These are phyloP conservation scores for Ensete ventricosum DNA, from an alignment of 176 grass and related monocot genomes.

Conservation along the genomic window DNA sequence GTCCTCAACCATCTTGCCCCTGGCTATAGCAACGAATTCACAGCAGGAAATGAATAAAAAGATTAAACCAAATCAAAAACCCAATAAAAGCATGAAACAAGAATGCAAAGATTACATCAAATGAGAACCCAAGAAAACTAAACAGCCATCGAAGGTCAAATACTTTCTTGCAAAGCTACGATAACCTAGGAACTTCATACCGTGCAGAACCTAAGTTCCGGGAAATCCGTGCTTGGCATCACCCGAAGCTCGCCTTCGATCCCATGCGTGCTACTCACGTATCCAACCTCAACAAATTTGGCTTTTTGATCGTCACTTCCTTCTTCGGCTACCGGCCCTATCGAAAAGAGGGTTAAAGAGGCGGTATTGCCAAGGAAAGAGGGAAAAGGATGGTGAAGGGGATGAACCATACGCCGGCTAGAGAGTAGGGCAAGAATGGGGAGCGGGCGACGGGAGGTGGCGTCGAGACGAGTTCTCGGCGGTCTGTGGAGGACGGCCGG, in stretches of 20 bases:
- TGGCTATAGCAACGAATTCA: slow-evolving; percentile 30
- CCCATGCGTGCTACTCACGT: slow-evolving; percentile 55
- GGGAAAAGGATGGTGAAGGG: not conserved
- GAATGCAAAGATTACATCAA: not conserved
- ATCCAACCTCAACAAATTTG: slow-evolving; percentile 51
- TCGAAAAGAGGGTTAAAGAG: not conserved
- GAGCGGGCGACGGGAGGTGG: slow-evolving; percentile 6
- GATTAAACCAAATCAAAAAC: slow-evolving; percentile 1
- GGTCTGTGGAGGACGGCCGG: not conserved
- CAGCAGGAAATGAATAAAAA: not conserved
- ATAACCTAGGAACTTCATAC: slow-evolving; percentile 19
- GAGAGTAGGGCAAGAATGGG: slow-evolving; percentile 13
- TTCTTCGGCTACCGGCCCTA: slow-evolving; percentile 12
- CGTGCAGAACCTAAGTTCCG: slow-evolving; percentile 68
- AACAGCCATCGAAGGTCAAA: not conserved
- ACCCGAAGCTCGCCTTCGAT: slow-evolving; percentile 80
- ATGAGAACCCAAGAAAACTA: not conserved
- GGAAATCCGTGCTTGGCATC: slow-evolving; percentile 66
- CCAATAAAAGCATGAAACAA: not conserved
- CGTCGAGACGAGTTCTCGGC: not conserved
- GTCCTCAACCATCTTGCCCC: slow-evolving; percentile 73
- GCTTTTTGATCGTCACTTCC: slow-evolving; percentile 13
- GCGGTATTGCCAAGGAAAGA: not conserved
- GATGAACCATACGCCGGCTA: not conserved
- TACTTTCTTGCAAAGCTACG: not conserved